These are phyloP conservation scores for Scheffersomyces illinoinensis DNA, from an alignment of 1,139 yeast species.

Conservation along the genomic window DNA sequence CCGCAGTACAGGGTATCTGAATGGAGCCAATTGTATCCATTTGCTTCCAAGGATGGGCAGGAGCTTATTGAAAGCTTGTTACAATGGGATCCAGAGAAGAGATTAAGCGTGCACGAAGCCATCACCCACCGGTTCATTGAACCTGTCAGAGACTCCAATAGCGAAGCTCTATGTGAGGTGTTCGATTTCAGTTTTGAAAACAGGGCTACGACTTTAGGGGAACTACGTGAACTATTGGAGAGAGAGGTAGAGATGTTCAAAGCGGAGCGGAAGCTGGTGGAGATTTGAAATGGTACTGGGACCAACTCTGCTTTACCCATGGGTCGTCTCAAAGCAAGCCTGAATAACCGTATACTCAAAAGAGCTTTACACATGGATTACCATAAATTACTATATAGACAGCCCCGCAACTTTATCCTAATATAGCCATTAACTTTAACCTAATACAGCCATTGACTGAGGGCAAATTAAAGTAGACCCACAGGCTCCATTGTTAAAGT, in stretches of 20 bases:
- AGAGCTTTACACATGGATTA: background rate
- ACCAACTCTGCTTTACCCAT: background rate
- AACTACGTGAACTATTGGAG: slow-evolving; percentile 45
- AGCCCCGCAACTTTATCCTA: background rate
- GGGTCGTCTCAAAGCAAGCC: background rate
- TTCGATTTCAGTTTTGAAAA: slow-evolving; percentile 69
- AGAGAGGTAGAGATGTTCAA: slow-evolving; percentile 44
- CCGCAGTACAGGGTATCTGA: slow-evolving; percentile 37
- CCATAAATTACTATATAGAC: background rate
- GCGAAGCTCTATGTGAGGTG: slow-evolving; percentile 49
- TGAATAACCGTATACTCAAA: background rate
- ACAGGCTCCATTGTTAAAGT: background rate
- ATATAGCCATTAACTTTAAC: background rate
- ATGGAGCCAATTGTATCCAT: slow-evolving; percentile 60
- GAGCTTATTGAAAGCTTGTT: slow-evolving; percentile 51
- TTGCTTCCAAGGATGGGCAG: slow-evolving; percentile 51
- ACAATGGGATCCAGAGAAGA: slow-evolving; percentile 57
- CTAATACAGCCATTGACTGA: background rate
- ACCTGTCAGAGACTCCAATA: slow-evolving; percentile 46
- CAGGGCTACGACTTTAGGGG: slow-evolving; percentile 29
- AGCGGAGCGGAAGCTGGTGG: slow-evolving; percentile 8
- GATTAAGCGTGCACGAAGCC: slow-evolving; percentile 52
- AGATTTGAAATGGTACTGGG: background rate
- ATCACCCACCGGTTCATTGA: slow-evolving; percentile 53
- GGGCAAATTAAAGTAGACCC: background rate